These are phyloP conservation scores for Agastache rugosa DNA, from an alignment of 257 asterid species.

Conservation along the genomic window DNA sequence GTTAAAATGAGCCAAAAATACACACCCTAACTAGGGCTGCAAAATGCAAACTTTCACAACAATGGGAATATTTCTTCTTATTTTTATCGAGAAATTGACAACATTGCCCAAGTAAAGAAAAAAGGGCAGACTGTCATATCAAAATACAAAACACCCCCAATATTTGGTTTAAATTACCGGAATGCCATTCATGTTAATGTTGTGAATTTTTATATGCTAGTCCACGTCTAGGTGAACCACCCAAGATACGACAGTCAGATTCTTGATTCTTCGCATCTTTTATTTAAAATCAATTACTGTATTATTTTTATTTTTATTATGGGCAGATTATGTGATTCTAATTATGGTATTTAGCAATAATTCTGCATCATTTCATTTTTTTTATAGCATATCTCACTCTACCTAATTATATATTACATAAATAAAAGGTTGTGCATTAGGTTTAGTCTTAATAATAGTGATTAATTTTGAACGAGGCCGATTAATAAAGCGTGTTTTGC, in stretches of 20 bases:
- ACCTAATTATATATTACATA: slow-evolving; percentile 21
- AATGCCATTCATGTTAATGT: slow-evolving; percentile 11
- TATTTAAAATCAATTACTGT: slow-evolving; percentile 2
- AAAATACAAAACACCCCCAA: not conserved
- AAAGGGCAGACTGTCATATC: slow-evolving; percentile 26
- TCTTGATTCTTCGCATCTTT: slow-evolving; percentile 30
- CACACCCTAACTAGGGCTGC: not conserved
- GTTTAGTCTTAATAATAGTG: not conserved
- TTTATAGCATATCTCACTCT: slow-evolving; percentile 30
- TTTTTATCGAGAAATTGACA: slow-evolving; percentile 25
- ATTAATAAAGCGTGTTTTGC: not conserved
- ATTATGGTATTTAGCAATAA: slow-evolving; percentile 29
- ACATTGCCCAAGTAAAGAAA: slow-evolving; percentile 12
- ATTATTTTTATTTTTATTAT: slow-evolving; percentile 17
- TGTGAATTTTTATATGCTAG: slow-evolving; percentile 17
- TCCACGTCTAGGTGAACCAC: slow-evolving; percentile 40
- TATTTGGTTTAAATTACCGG: not conserved
- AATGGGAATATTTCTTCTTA: slow-evolving; percentile 24
- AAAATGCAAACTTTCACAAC: not conserved
- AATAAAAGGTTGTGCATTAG: slow-evolving; percentile 11
- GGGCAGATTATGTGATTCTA: slow-evolving; percentile 30
- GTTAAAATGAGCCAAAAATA: not conserved
- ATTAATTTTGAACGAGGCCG: not conserved
- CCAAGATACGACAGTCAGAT: slow-evolving; percentile 34
- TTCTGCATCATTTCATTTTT: slow-evolving; percentile 16